These are phyloP conservation scores for Termitomyces sp. DNA, from an alignment of 768 basidiomycete species.

Conservation along the genomic window DNA sequence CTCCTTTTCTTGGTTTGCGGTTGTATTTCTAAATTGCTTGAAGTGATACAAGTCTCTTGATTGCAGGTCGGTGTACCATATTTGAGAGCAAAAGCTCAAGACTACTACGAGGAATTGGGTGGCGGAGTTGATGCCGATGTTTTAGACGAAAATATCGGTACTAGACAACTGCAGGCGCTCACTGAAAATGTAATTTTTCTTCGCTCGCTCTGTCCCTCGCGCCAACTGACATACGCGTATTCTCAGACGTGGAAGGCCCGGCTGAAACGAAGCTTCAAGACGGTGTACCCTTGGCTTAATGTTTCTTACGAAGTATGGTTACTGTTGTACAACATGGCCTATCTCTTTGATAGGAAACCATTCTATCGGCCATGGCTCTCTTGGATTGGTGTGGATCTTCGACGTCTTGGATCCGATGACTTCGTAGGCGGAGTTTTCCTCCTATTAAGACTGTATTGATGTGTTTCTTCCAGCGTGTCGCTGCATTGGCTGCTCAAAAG, in stretches of 20 bases:
- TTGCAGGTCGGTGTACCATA: constrained; percentile 86
- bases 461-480: constrained; percentile 33
- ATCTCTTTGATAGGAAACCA: constrained; percentile 82
- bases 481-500: constrained; percentile 27
- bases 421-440: constrained; percentile 43
- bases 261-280: constrained; percentile 61
- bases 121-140: constrained; percentile 72
- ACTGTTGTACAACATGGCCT: constrained; percentile 79
- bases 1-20: constrained; percentile 70
- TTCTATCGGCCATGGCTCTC: constrained; percentile 90
- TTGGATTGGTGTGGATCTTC: constrained; percentile 80
- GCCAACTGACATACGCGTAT: constrained; percentile 1
- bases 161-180: constrained; percentile 37
- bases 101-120: constrained; percentile 87
- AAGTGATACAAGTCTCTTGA: constrained; percentile 3
- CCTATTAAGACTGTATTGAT: neutral
- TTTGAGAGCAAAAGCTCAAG: constrained; percentile 80
- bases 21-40: neutral
- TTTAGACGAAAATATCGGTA: constrained; percentile 45
- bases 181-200: constrained; percentile 44
- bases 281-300: constrained; percentile 79
- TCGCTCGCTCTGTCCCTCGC: constrained; percentile 5
- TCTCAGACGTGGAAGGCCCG: constrained; percentile 47
- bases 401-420: constrained; percentile 75
- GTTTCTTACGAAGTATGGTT: constrained; percentile 76